A percentile compares a stretch with the other conserved stretches of the same genome.
Evolutionary conservation across 345 rosid genomes (phyloP).

Genomic region (Dimocarpus longan): DNA sequence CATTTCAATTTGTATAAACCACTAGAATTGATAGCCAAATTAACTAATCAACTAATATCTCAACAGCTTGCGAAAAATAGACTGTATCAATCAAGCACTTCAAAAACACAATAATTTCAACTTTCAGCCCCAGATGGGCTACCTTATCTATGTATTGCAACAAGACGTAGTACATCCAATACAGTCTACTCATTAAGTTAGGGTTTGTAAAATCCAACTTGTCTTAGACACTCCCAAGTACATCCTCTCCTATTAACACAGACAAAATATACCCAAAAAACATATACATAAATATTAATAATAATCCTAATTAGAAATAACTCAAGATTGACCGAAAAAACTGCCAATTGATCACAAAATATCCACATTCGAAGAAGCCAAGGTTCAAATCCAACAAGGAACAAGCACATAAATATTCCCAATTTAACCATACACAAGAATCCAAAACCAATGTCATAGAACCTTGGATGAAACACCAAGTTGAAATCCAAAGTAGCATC

Average conservation of each 20-base stretch:
- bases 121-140: not conserved
- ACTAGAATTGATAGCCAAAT: not conserved
- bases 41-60: not conserved
- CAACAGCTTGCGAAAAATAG: not conserved
- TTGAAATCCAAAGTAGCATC: constrained; percentile 12
- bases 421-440: not conserved
- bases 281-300: not conserved
- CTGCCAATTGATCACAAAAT: not conserved
- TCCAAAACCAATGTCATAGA: not conserved
- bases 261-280: not conserved
- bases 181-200: not conserved
- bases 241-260: not conserved
- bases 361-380: not conserved
- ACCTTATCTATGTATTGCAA: not conserved
- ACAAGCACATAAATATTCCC: not conserved
- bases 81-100: not conserved
- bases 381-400: not conserved
- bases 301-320: not conserved
- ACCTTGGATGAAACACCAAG: constrained; percentile 13
- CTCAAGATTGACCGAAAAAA: not conserved
- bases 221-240: not conserved
- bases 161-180: not conserved
- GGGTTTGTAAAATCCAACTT: not conserved
- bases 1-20: not conserved
- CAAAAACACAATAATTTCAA: not conserved